Conservation (phyloP, 2,329 filamentous ascomycete genomes). For the Fusarium temperatum region DNA sequence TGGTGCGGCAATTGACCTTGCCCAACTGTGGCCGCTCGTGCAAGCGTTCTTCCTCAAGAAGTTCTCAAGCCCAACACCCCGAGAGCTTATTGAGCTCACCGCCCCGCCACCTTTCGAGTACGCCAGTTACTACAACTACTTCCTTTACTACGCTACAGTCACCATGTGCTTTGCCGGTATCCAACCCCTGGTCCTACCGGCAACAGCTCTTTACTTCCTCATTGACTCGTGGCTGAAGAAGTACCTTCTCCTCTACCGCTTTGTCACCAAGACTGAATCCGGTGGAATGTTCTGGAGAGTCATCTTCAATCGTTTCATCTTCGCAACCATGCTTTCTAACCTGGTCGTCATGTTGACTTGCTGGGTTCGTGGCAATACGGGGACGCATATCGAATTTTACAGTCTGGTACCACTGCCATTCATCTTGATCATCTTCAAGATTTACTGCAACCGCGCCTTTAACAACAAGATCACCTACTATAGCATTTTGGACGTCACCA, state of each 20-base stretch:
- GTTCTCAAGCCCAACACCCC: conserved; percentile 86
- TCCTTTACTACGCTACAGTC: conserved; percentile 92
- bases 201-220: conserved; percentile 88
- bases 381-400: conserved; percentile 67
- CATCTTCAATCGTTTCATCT: conserved; percentile 91
- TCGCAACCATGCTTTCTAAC: conserved; percentile 81
- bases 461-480: conserved; percentile 86
- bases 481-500: conserved; percentile 68
- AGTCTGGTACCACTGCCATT: conserved; percentile 79
- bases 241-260: conserved; percentile 92
- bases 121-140: conserved; percentile 97
- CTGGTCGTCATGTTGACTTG: conserved; percentile 80
- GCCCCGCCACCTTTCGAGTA: conserved; percentile 95
- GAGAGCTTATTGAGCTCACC: conserved; percentile 90
- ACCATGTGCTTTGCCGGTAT: conserved; percentile 84
- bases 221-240: conserved; percentile 94
- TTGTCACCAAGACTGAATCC: conserved; percentile 95
- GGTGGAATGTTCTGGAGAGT: conserved; percentile 93
- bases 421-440: conserved; percentile 83
- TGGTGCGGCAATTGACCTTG: conserved; percentile 92
- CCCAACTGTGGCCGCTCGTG: conserved; percentile 84
- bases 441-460: conserved; percentile 79
- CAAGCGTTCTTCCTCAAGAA: conserved; percentile 86
- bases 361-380: conserved; percentile 71
- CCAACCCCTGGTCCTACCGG: conserved; percentile 86